Conservation (phyloP, 2,329 filamentous ascomycete genomes). For the Westerdykella aurantiaca region DNA sequence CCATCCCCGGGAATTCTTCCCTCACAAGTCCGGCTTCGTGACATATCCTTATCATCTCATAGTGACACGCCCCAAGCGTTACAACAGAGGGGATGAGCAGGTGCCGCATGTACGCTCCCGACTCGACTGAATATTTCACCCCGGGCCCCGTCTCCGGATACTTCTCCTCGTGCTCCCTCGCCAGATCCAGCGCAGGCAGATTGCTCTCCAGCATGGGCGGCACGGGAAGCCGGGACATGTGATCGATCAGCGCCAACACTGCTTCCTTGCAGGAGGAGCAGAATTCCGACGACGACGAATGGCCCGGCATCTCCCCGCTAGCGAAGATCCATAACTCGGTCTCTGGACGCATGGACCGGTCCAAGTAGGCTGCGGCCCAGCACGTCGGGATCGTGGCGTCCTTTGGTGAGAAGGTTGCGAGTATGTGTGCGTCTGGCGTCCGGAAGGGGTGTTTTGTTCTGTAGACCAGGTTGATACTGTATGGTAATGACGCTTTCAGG, state of each 20-base stretch:
- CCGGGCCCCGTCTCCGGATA: constrained; percentile 17
- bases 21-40: constrained; percentile 18
- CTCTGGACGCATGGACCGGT: constrained; percentile 55
- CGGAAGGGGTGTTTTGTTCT: constrained; percentile 54
- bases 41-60: constrained; percentile 19
- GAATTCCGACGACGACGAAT: constrained; percentile 10
- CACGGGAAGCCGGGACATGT: constrained; percentile 22
- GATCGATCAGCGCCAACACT: constrained; percentile 21
- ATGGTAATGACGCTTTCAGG: constrained; percentile 50
- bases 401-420: constrained; percentile 36
- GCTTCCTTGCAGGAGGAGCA: constrained; percentile 27
- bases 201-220: constrained; percentile 26
- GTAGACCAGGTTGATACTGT: constrained; percentile 57
- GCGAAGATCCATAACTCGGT: constrained; percentile 61
- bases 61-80: constrained; percentile 42
- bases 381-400: constrained; percentile 18
- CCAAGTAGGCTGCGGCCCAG: constrained; percentile 57
- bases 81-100: constrained; percentile 35
- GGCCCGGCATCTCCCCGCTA: constrained; percentile 19
- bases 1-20: constrained; percentile 25
- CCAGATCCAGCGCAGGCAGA: constrained; percentile 18
- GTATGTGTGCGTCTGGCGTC: constrained; percentile 30
- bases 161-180: constrained; percentile 24
- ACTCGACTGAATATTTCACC: constrained; percentile 13
- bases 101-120: constrained; percentile 28